Evolutionary conservation across 495 filamentous ascomycete genomes (phyloP).

Genomic region (Penicillium turbatum): DNA sequence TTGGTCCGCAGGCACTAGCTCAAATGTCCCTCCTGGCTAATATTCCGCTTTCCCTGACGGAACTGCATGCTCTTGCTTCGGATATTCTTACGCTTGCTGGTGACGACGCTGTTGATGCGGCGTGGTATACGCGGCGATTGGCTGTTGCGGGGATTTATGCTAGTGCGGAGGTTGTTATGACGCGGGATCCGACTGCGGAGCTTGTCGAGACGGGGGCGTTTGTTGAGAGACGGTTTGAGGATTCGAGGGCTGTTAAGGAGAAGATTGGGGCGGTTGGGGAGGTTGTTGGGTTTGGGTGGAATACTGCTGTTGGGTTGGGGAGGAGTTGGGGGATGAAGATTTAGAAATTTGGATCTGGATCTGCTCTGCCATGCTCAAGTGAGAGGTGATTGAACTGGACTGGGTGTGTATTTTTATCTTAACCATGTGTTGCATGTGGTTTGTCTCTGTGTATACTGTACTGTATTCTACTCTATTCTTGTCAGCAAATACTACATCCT

Average conservation of each 20-base stretch:
- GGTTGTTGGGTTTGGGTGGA: conserved; percentile 76
- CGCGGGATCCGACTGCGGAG: conserved; percentile 64
- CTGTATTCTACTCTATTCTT: conserved; percentile 13
- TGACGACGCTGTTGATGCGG: conserved; percentile 72
- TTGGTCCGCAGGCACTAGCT: conserved; percentile 65
- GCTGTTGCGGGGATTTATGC: conserved; percentile 77
- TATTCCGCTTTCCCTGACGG: conserved; percentile 69
- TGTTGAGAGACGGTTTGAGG: conserved; percentile 69
- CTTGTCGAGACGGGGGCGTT: conserved; percentile 75
- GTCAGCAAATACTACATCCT: background rate
- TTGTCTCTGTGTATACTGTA: background rate
- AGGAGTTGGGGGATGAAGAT: conserved; percentile 49
- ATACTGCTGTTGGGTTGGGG: conserved; percentile 41
- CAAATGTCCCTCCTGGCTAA: conserved; percentile 78
- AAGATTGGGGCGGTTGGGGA: conserved; percentile 58
- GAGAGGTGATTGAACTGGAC: too few relatives aligned
- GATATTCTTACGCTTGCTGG: conserved; percentile 85
- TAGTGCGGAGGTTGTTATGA: conserved; percentile 88
- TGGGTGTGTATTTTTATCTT: conserved; percentile 1
- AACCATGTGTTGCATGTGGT: background rate
- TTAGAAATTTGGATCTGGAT: conserved; percentile 17
- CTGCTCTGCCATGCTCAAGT: background rate
- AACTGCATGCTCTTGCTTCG: conserved; percentile 75
- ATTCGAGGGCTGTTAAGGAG: conserved; percentile 54
- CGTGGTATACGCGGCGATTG: conserved; percentile 88